phyloP scores from a whole-genome alignment of 2,329 filamentous ascomycete species.

The Ciborinia camelliae region DNA sequence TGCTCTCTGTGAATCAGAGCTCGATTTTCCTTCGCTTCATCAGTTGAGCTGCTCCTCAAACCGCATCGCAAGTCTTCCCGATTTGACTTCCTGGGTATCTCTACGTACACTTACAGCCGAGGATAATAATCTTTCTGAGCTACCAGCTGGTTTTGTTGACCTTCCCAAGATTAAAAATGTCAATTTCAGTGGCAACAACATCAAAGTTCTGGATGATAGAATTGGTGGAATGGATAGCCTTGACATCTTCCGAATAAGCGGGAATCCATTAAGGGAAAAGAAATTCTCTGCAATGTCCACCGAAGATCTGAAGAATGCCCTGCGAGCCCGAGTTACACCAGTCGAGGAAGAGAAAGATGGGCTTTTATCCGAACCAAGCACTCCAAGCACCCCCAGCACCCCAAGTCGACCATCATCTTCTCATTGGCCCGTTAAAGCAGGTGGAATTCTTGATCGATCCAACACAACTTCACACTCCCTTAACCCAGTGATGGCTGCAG shows the following conservation, averaged over 20 bases:
- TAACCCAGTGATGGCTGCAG: constrained; percentile 55
- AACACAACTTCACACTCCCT: constrained; percentile 60
- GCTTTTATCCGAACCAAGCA: constrained; percentile 33
- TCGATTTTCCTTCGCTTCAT: constrained; percentile 63
- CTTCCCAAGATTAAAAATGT: constrained; percentile 69
- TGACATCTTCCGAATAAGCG: constrained; percentile 70
- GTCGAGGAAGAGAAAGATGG: constrained; percentile 29
- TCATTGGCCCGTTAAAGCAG: constrained; percentile 35
- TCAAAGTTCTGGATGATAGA: constrained; percentile 70
- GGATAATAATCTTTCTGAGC: constrained; percentile 71
- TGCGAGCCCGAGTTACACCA: constrained; percentile 65
- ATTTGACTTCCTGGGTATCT: constrained; percentile 69
- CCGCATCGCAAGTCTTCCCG: constrained; percentile 67
- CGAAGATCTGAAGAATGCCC: constrained; percentile 73
- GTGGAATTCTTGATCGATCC: constrained; percentile 65
- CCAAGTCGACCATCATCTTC: constrained; percentile 24
- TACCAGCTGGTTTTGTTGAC: constrained; percentile 73
- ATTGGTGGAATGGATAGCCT: constrained; percentile 78
- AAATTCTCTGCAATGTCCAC: constrained; percentile 79
- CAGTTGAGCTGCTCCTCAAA: constrained; percentile 79
- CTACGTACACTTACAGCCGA: constrained; percentile 73
- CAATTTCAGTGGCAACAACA: constrained; percentile 82
- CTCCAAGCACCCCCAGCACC: constrained; percentile 22
- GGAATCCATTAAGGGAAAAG: constrained; percentile 88
- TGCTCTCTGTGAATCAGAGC: constrained; percentile 26